Evolutionary conservation across 352 stramenopile species (phyloP).

Genomic region (Globisporangium takayamanum): DNA sequence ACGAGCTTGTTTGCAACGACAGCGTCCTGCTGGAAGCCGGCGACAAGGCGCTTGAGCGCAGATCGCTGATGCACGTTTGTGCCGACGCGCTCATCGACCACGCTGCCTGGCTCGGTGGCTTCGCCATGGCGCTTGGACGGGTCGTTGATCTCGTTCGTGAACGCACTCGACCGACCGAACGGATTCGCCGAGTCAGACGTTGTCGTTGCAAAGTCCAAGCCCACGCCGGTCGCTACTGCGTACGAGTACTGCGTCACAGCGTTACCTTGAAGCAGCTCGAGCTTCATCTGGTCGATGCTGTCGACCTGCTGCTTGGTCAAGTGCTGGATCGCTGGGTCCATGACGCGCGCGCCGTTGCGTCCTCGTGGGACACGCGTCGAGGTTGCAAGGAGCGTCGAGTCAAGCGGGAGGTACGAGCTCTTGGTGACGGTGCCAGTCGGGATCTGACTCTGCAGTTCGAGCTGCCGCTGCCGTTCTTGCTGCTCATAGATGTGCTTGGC

Average conservation of each 20-base stretch:
- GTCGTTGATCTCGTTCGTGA: conserved; percentile 69
- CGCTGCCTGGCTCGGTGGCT: conserved; percentile 49
- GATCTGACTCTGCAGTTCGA: conserved; percentile 18
- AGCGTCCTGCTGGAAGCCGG: conserved; percentile 15
- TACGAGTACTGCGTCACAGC: conserved; percentile 68
- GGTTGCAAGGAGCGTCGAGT: conserved; percentile 23
- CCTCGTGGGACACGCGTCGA: conserved; percentile 41
- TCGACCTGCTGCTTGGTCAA: conserved; percentile 63
- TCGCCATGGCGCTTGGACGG: conserved; percentile 58
- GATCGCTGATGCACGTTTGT: conserved; percentile 56
- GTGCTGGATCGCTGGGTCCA: conserved; percentile 47
- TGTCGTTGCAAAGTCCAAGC: conserved; percentile 46
- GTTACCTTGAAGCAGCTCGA: conserved; percentile 35
- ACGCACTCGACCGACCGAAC: conserved; percentile 59
- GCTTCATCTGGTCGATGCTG: conserved; percentile 66
- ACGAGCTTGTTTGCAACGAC: conserved; percentile 3
- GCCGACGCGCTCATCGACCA: conserved; percentile 43
- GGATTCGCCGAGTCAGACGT: conserved; percentile 48
- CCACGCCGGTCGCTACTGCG: conserved; percentile 45
- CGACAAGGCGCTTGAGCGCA: conserved; percentile 40
- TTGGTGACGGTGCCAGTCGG: conserved; percentile 23
- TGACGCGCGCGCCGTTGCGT: conserved; percentile 39
- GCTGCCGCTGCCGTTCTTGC: conserved; percentile 20
- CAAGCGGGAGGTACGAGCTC: conserved; percentile 31
- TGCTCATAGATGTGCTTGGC: conserved; percentile 34